Percentiles rank a stretch among this genome's conserved stretches.
These are phyloP conservation scores for Corylus avellana DNA, from an alignment of 306 rosid species.

Conservation along the genomic window DNA sequence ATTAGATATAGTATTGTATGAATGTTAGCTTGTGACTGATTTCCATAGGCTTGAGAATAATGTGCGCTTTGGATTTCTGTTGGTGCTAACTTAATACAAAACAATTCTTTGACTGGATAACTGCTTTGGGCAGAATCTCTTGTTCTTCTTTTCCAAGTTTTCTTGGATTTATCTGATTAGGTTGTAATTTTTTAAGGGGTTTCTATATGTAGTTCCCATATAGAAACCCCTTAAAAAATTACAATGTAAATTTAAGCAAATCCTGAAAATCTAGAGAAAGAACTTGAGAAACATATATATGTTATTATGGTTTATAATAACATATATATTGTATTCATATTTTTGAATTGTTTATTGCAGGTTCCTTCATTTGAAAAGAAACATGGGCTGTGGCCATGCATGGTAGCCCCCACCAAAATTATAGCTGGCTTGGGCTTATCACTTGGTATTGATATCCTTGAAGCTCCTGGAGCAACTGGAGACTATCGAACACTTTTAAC, in stretches of 20 bases:
- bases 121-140: not conserved
- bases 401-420: slow-evolving; percentile 98
- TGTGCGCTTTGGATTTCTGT: not conserved
- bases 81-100: not conserved
- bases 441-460: slow-evolving; percentile 90
- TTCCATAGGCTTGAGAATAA: not conserved
- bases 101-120: not conserved
- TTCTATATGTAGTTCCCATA: not conserved
- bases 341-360: slow-evolving; percentile 41
- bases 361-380: slow-evolving; percentile 76
- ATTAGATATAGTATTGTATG: not conserved
- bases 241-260: not conserved
- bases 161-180: not conserved
- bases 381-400: slow-evolving; percentile 85
- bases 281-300: not conserved
- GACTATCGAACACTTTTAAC: slow-evolving; percentile 89
- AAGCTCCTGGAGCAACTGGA: slow-evolving; percentile 97
- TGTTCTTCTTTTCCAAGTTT: slow-evolving; percentile 1
- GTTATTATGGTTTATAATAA: not conserved
- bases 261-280: not conserved
- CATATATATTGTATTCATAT: not conserved
- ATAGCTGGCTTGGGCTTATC: slow-evolving; percentile 95
- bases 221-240: not conserved
- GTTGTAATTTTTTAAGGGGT: not conserved
- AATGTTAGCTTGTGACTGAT: not conserved